Evolutionary conservation across 106 monocot genomes (phyloP), one percentile per base, ranked within the genome.

Genomic region (Posidonia australis): DNA sequence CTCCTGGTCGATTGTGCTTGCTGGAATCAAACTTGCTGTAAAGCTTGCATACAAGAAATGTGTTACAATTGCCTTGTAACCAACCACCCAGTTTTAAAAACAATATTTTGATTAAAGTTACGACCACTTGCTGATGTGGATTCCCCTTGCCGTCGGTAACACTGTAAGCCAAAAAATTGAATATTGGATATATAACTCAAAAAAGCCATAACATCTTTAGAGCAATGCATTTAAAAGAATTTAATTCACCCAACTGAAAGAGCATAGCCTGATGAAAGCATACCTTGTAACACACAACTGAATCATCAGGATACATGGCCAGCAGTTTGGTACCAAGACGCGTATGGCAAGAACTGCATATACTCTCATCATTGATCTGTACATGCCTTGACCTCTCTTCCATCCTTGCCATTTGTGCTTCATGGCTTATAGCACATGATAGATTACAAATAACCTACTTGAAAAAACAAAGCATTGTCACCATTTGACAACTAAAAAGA

Each of bases 231-330:
- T 28, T 58, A 13, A 26, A 43, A 27, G 30, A 3, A 43, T 44
- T 42, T 43, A 22, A 9, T 55, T 43, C 43, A 11, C n/a, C n/a
- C 6, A 44, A 43, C 30, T 19, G 42, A 48, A 48, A 48, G 12
- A 7, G 36, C 7, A 36, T 36, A 7, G 48, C n/a, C 24, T 9
- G 18, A 17, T 55, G 55, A 26, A 55, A 26, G 55, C 25, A 55
- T 81, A 98, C 91, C 87, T 92, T 91, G 78, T 98, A 98, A 55
- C 98, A 98, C 20, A 88, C 87, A 48, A 98, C 76, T 0, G 98
- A 84, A 74, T 98, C 90, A 72, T 98, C 91, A 63, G 91, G 91
- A 83, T 87, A 98, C 91, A 98, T 98, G 5, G 88, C 98, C 77
- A 91, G 83, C 30, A 98, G 77, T 67, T 98, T 98, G 44, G 98